phyloP scores from a whole-genome alignment of 352 stramenopile genomes.

The Phytophthora europaea region DNA sequence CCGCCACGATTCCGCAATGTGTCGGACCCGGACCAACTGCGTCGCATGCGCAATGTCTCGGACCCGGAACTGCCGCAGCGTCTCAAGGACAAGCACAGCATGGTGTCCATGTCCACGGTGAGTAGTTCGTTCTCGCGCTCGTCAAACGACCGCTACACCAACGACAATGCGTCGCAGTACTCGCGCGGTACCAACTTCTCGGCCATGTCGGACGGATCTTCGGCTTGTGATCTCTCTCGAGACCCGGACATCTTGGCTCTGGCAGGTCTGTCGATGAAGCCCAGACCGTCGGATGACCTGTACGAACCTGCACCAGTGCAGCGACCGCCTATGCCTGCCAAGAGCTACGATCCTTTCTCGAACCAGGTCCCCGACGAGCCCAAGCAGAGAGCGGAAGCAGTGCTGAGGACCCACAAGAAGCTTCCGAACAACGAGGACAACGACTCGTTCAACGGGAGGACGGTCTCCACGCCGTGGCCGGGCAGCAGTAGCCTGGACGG shows the following conservation, averaged over 20 bases:
- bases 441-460: conserved; percentile 9
- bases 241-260: conserved; percentile 69
- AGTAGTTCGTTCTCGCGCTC: conserved; percentile 64
- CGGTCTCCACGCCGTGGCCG: conserved; percentile 24
- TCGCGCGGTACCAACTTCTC: conserved; percentile 53
- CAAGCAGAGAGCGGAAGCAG: conserved; percentile 19
- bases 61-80: conserved; percentile 38
- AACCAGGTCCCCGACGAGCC: conserved; percentile 27
- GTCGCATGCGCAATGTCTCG: conserved; percentile 46
- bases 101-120: conserved; percentile 67
- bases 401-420: not conserved
- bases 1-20: conserved; percentile 43
- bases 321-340: conserved; percentile 15
- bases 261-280: conserved; percentile 57
- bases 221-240: conserved; percentile 50
- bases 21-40: conserved; percentile 43
- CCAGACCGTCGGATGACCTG: conserved; percentile 32
- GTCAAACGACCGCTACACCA: conserved; percentile 41
- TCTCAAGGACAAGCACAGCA: conserved; percentile 50
- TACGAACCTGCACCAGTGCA: conserved; percentile 25
- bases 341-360: conserved; percentile 23
- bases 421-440: conserved; percentile 15
- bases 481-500: conserved; percentile 18
- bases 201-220: conserved; percentile 52
- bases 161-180: conserved; percentile 45